Conservation (phyloP, 2,329 filamentous ascomycete genomes). For the Penicillium sp. region DNA sequence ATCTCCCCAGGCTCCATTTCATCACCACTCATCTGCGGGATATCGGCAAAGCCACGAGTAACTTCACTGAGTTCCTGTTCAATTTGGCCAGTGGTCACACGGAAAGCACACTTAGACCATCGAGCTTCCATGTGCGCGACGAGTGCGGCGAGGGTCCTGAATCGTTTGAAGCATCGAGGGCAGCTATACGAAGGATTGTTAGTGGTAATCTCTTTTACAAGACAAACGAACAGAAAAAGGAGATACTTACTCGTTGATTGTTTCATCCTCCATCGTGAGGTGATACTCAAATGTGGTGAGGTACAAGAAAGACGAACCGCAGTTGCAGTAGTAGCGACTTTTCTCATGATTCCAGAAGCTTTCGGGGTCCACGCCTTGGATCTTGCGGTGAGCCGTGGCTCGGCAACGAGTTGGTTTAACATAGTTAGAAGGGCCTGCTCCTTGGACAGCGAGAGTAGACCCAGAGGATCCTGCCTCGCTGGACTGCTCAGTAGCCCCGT, state of each 20-base stretch:
- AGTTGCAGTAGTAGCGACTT: conserved; percentile 37
- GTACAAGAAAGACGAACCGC: conserved; percentile 16
- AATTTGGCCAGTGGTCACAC: conserved; percentile 25
- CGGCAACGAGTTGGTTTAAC: neutral
- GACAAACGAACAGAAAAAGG: too few species aligned
- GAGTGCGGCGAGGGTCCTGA: conserved; percentile 38
- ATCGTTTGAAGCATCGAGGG: conserved; percentile 39
- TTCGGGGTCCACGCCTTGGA: conserved; percentile 18
- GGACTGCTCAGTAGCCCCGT: neutral
- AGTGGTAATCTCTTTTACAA: neutral
- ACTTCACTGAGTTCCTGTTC: conserved; percentile 39
- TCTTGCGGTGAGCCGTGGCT: neutral
- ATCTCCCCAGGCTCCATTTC: conserved; percentile 20
- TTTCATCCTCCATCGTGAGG: neutral
- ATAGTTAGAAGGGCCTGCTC: neutral
- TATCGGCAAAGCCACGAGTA: conserved; percentile 34
- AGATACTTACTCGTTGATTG: conserved; percentile 13
- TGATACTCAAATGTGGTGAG: neutral
- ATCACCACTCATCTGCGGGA: neutral
- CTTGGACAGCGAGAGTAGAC: neutral
- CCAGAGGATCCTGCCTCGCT: neutral
- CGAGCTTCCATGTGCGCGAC: conserved; percentile 43
- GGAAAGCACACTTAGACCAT: conserved; percentile 37
- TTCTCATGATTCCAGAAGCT: conserved; percentile 28
- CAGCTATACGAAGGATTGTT: conserved; percentile 28